phyloP scores from a whole-genome alignment of 352 stramenopile genomes.

The Aphanomyces stellatus region DNA sequence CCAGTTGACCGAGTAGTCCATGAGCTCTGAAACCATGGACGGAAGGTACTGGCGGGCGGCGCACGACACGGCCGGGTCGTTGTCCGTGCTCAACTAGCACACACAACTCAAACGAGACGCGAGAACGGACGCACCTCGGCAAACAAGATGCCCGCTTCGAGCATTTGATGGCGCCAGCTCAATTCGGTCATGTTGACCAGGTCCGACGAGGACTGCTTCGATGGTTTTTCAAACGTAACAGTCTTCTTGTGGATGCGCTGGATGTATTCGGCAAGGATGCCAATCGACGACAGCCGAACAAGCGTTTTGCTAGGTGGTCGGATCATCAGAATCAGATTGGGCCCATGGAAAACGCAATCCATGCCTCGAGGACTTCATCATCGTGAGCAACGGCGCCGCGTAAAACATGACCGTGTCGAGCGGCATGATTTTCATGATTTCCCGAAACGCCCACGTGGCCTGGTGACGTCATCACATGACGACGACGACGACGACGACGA shows the following conservation, averaged over 20 bases:
- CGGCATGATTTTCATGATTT: slow-evolving; percentile 10
- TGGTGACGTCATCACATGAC: neutral
- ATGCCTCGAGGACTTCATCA: slow-evolving; percentile 1
- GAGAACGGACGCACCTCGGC: slow-evolving; percentile 3
- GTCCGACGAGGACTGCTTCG: neutral
- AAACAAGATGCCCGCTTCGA: slow-evolving; percentile 17
- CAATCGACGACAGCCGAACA: slow-evolving; percentile 7
- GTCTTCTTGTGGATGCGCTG: slow-evolving; percentile 5
- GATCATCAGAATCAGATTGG: no score
- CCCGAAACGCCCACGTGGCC: slow-evolving; percentile 4
- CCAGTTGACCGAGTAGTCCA: slow-evolving; percentile 9
- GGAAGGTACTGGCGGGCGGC: slow-evolving; percentile 9
- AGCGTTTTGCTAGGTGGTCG: slow-evolving; percentile 5
- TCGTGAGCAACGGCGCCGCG: neutral
- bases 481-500: neutral
- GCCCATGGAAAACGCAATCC: no score
- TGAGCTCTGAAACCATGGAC: slow-evolving; percentile 6
- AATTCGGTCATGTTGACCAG: slow-evolving; percentile 6
- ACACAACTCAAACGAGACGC: neutral
- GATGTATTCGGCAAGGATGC: slow-evolving; percentile 4
- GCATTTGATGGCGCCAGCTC: slow-evolving; percentile 17
- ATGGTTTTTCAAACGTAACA: neutral
- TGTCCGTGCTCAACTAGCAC: slow-evolving; percentile 2
- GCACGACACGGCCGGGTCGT: slow-evolving; percentile 15
- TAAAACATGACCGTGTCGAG: slow-evolving; percentile 4